Evolutionary conservation across 2,329 filamentous ascomycete genomes (phyloP).

Genomic region (Stachybotrys elegans): DNA sequence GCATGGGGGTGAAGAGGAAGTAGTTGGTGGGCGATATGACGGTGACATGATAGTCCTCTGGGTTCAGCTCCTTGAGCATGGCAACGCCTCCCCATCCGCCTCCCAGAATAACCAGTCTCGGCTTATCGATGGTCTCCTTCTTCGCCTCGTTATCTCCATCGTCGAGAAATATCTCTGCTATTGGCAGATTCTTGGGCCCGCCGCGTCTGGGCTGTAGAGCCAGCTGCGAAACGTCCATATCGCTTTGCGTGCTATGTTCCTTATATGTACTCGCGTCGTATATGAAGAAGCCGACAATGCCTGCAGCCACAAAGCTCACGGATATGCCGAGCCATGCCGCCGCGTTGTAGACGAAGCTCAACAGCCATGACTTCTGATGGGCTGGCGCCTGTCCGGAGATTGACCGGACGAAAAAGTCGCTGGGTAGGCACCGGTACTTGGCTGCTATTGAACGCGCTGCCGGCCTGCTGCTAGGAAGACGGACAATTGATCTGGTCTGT

Average conservation of each 20-base stretch:
- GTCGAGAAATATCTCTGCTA: slow-evolving; percentile 81
- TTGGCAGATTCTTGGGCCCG: slow-evolving; percentile 91
- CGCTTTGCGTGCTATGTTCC: slow-evolving; percentile 58
- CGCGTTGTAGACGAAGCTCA: slow-evolving; percentile 61
- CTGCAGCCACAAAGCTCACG: slow-evolving; percentile 61
- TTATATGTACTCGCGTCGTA: slow-evolving; percentile 93
- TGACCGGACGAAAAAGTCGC: slow-evolving; percentile 26
- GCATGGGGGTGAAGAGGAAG: slow-evolving; percentile 97
- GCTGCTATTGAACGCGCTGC: slow-evolving; percentile 5
- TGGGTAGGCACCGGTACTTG: slow-evolving; percentile 11
- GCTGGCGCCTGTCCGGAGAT: slow-evolving; percentile 51
- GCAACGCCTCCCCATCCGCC: slow-evolving; percentile 95
- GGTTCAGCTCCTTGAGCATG: slow-evolving; percentile 81
- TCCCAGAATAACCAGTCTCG: slow-evolving; percentile 84
- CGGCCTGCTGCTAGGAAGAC: slow-evolving; percentile 6
- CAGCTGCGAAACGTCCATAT: slow-evolving; percentile 78
- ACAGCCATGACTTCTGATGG: slow-evolving; percentile 41
- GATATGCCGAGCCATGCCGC: slow-evolving; percentile 64
- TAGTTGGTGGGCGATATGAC: slow-evolving; percentile 94
- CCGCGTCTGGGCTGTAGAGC: slow-evolving; percentile 77
- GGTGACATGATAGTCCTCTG: slow-evolving; percentile 92
- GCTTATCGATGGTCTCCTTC: slow-evolving; percentile 74
- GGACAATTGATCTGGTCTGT: neutral
- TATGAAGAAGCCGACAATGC: slow-evolving; percentile 80
- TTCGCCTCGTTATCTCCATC: slow-evolving; percentile 76